phyloP scores from a whole-genome alignment of 257 asterid genomes.

The Ophiorrhiza pumila region DNA sequence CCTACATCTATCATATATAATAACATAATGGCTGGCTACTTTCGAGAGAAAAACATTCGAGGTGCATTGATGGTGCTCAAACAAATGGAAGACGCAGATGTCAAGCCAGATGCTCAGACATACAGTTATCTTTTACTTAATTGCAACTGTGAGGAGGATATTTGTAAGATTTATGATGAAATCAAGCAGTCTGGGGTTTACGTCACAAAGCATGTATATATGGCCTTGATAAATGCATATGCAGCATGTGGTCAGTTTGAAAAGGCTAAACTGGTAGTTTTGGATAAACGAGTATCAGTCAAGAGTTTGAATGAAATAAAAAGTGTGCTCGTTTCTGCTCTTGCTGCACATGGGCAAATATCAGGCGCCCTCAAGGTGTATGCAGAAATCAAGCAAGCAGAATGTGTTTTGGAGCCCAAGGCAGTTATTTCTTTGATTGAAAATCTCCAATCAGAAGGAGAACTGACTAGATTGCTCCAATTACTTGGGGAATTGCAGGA shows the following conservation, averaged over 20 bases:
- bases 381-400: conserved; percentile 56
- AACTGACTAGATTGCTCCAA: conserved; percentile 53
- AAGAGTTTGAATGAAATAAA: conserved; percentile 59
- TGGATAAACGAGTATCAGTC: conserved; percentile 40
- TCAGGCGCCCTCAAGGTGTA: conserved; percentile 66
- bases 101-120: conserved; percentile 72
- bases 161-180: conserved; percentile 52
- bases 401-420: conserved; percentile 55
- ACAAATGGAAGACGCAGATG: conserved; percentile 76
- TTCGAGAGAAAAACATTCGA: conserved; percentile 68
- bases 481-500: conserved; percentile 60
- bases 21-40: conserved; percentile 66
- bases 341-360: conserved; percentile 75
- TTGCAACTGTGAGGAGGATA: conserved; percentile 58
- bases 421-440: conserved; percentile 66
- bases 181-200: conserved; percentile 47
- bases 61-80: conserved; percentile 60
- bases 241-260: conserved; percentile 72
- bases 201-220: conserved; percentile 59
- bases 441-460: conserved; percentile 58
- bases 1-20: conserved; percentile 72
- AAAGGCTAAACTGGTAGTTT: conserved; percentile 72
- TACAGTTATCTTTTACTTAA: conserved; percentile 70
- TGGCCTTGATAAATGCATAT: conserved; percentile 83
- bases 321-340: conserved; percentile 73